Evolutionary conservation across 371 early-diverging fungal genomes (phyloP), one percentile per base, ranked within the genome.

Genomic region (Mucor mucedo): DNA sequence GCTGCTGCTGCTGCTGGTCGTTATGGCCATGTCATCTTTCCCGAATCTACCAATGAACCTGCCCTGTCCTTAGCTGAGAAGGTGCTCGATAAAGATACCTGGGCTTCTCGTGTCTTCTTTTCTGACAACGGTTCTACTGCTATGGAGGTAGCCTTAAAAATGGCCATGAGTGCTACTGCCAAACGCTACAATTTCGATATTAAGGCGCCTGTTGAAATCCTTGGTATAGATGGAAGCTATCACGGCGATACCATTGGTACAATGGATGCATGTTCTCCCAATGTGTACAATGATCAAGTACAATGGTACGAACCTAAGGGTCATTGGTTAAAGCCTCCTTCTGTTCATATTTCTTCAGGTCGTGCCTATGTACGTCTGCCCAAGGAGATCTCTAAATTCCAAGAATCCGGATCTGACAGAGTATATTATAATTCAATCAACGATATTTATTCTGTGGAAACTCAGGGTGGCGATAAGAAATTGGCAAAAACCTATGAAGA

Each of bases 191-290:
- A 66, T 13, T 75, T 78, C 70, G 54, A 70, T 9, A 72, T 79
- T 16, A 59, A 83, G 16, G 73, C 69, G 5, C 75, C 77, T 2
- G 59, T 90, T 10, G 88, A 87, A 52, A 78, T 91, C 2, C 62
- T 93, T 40, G 92, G 92, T 41, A 69, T 92, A 16, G 83, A 90
- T 33, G 93, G 93, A 8, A 83, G 87, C 10, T 94, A 94, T 60
- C 94, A 94, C 62, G 94, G 94, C 40, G 95, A 93, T 58, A 93
- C 93, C 1, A 93, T 92, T 52, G 93, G 93, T 52, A 87, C 88
- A 47, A 93, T 92, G 93, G 89, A 91, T 69, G 90, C 91, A 2
- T 88, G 90, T 58, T 79, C 87, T 13, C 92, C 93, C 38, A 91
- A 87, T 52, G 77, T 84, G 6, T 94, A 85, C 69, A 94, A 94